These are phyloP conservation scores for Corymbia calophylla DNA, from an alignment of 441 rosid species.

Conservation along the genomic window DNA sequence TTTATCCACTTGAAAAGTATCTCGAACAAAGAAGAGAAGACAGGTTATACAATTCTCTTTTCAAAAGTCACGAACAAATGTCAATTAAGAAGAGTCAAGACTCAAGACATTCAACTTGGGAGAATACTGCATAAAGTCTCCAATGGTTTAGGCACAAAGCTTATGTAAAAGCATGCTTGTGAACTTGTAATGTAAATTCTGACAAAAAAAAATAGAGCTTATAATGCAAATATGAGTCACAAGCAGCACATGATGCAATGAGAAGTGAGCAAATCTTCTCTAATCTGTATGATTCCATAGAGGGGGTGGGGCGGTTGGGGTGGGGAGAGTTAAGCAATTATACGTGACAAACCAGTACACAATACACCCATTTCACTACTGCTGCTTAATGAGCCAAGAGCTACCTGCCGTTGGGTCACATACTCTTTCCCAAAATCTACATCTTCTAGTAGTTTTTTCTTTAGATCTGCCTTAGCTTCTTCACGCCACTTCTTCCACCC, in stretches of 20 bases:
- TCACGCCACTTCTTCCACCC: constrained; percentile 98
- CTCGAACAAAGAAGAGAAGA: neutral
- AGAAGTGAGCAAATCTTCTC: neutral
- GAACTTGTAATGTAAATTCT: neutral
- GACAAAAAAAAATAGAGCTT: neutral
- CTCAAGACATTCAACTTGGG: neutral
- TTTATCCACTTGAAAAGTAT: neutral
- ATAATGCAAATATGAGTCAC: neutral
- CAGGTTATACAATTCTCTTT: neutral
- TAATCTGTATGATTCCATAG: neutral
- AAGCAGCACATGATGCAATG: neutral
- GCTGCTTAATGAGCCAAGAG: constrained; percentile 10
- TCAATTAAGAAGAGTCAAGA: neutral
- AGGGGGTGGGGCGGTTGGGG: neutral
- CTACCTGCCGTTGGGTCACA: constrained; percentile 70
- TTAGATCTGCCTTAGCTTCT: constrained; percentile 78
- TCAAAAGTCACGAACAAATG: neutral
- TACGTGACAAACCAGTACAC: neutral
- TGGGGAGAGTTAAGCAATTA: neutral
- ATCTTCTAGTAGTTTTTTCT: constrained; percentile 62
- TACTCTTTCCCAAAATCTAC: constrained; percentile 77
- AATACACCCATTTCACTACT: neutral
- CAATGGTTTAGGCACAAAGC: neutral
- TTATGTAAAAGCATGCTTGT: neutral
- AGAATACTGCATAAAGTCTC: neutral